Percentiles rank a stretch among this genome's conserved stretches.
phyloP scores from a whole-genome alignment of 352 stramenopile genomes.

The Thalassiosira gravida region DNA sequence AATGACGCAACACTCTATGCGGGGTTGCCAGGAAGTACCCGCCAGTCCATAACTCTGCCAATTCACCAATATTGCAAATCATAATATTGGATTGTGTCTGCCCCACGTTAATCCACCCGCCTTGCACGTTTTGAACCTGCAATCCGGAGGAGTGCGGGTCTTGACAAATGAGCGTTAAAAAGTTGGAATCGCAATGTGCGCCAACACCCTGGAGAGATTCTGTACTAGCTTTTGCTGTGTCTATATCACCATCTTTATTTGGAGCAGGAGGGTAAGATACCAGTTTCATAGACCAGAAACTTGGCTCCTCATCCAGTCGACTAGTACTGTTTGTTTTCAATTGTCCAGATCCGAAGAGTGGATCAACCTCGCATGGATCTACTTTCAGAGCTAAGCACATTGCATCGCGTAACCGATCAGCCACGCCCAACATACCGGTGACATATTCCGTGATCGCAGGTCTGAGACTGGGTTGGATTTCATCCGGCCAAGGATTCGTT shows the following conservation, averaged over 20 bases:
- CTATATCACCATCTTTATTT: conserved; percentile 6
- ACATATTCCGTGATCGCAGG: conserved; percentile 57
- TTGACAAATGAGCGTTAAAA: conserved; percentile 77
- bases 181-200: conserved; percentile 76
- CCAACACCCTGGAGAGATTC: conserved; percentile 63
- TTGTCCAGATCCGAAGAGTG: conserved; percentile 56
- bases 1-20: conserved; percentile 63
- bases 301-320: conserved; percentile 57
- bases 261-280: conserved; percentile 66
- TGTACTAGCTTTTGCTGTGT: neutral
- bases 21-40: conserved; percentile 79
- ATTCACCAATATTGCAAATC: conserved; percentile 80
- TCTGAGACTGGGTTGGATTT: conserved; percentile 52
- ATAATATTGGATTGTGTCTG: conserved; percentile 58
- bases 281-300: conserved; percentile 78
- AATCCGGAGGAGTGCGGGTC: conserved; percentile 58
- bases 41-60: conserved; percentile 62
- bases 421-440: conserved; percentile 49
- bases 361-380: conserved; percentile 49
- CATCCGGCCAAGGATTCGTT: conserved; percentile 71
- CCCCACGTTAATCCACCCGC: conserved; percentile 73
- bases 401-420: conserved; percentile 62
- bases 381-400: conserved; percentile 70
- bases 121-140: conserved; percentile 63
- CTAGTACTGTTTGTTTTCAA: conserved; percentile 12